Base-by-base conservation (phyloP, 2,329 filamentous ascomycete genomes). In the Davidsoniella australis region DNA sequence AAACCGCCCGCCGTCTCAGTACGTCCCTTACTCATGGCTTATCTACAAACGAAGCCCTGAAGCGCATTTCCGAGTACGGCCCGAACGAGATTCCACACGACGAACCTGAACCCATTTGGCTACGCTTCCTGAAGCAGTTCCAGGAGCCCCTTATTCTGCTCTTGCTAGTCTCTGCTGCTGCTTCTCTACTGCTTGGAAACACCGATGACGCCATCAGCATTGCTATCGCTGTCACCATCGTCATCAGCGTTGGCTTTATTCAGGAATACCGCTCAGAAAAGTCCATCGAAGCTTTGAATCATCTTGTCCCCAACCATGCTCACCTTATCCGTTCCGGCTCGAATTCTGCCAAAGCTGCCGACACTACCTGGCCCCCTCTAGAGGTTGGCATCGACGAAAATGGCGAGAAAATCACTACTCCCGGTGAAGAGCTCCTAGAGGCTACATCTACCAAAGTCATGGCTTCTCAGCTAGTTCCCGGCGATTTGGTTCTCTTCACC, bases 201-300 rank as follows among this genome's bases (percentile, higher is more conserved):
- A 79, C 81, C 60, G 89, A 96, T 58, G 93, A 98, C 66, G 89
- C 89, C 5, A 68, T 98, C 58, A 96, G 89, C 64, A 98, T 98
- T 60, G 84, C 89, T 0, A 80, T 94, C 29, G 91, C 91, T 2
- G 91, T 98, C 18, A 94, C 88, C 23, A 98, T 98, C 57, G 91
- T 98, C 5, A 88, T 98, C 20, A 83, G 82, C 0, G 91, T 98
- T 40, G 91, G 89, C 2, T 98, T 98, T 58, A 78, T 96, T 47
- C 91, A 98, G 62, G 91, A 98, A 65, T 98, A 98, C 63, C 75
- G 91, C 52, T 96, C 91, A 6, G 91, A 98, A 62, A 93, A 98
- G 65, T 96, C 89, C 2, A 78, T 98, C 56, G 91, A 98, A 64
- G 91, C 91, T 17, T 69, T 98, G 57, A 95, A 84, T 60, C 85